Evolutionary conservation across 179 eudicot species (phyloP), one percentile per base, ranked within the genome.

Genomic region (Camellia oleifera): DNA sequence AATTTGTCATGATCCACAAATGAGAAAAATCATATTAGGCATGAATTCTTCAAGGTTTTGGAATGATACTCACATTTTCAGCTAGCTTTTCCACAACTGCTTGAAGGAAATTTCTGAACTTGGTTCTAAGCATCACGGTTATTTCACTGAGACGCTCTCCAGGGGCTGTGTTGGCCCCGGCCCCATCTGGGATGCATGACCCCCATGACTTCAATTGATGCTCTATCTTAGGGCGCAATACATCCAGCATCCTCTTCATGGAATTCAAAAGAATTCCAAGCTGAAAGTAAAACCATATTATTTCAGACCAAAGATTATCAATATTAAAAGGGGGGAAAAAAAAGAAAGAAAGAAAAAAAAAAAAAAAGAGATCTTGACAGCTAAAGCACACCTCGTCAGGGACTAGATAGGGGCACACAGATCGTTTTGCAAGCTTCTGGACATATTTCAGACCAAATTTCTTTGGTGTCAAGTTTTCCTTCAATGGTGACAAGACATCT

Each of bases 141-240:
- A 92, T 91, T 82, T 93, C 97, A 78, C 92, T 92, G 56, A 93
- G 90, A 17, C 87, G 90, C 81, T 92, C 97, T 75, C 97, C 97
- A 53, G 94, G 92, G 46, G 84, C 87, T 71, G 87, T 72, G 78
- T 83, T 87, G 52, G 92, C 91, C 42, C 90, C 81, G 52, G 92
- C 91, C 42, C 90, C 81, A 76, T 87, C 92, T 67, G 83, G 87
- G 67, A 86, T 83, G 81, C 90, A 89, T 62, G 88, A 84, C 80
- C 93, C 88, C 94, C 96, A 92, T 67, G 96, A 86, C 84, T 92
- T 93, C 76, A 92, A 60, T 69, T 88, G 91, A 48, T 77, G 81
- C 71, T 93, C 96, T 81, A 92, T 85, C 82, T 84, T 88, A 42
- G 97, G 97, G 48, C 91, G 88, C 75, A 92, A 75, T 42, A 86